A percentile compares a stretch with the other conserved stretches of the same genome.
Conservation (phyloP, 2,329 filamentous ascomycete species). For the Periglandula ipomoeae region DNA sequence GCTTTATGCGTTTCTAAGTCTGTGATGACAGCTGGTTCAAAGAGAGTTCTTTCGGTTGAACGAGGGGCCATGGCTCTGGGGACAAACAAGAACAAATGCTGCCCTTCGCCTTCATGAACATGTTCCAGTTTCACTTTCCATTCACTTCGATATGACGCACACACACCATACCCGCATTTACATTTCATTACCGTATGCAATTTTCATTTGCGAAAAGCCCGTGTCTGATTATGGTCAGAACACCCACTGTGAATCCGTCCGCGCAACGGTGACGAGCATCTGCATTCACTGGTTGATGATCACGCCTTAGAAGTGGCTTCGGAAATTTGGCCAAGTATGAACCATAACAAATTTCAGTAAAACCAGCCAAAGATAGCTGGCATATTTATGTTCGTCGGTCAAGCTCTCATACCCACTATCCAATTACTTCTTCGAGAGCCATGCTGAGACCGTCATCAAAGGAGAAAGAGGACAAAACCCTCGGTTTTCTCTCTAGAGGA, state of each 20-base stretch:
- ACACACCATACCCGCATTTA: no score
- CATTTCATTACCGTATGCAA: no score
- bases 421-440: neutral
- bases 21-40: neutral
- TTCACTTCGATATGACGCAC: no score
- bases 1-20: neutral
- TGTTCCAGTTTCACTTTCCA: neutral
- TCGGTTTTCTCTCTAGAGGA: no score
- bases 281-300: neutral
- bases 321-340: no score
- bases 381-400: no score
- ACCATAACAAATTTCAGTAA: no score
- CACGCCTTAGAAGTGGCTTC: neutral
- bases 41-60: neutral
- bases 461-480: no score
- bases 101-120: neutral
- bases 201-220: no score
- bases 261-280: neutral
- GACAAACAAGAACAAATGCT: neutral
- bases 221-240: no score
- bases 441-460: slow-evolving; percentile 1
- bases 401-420: no score
- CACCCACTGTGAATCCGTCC: neutral
- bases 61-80: neutral
- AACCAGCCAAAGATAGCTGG: no score